Evolutionary conservation across 73 alveolate genomes (phyloP), one percentile per base, ranked within the genome.

Genomic region (Tetrahymena thermophila): DNA sequence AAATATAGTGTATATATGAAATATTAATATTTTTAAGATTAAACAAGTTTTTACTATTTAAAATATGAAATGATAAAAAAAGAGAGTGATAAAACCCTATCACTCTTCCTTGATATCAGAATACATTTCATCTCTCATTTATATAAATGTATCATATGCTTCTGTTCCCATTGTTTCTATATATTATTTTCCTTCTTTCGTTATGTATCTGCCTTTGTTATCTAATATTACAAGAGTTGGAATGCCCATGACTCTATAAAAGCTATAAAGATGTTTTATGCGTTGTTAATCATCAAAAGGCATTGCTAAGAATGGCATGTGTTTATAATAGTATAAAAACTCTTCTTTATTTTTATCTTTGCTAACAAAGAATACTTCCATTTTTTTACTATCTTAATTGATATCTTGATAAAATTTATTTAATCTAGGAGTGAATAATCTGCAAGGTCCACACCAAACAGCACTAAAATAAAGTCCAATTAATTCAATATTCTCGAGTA

Each of bases 361-460:
- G 37, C 89, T 71, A 13, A 71, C 89, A 25, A 71, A 71, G 89
- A 71, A 71, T 8, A 71, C 40, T 31, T 71, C 89, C 89, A 71
- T 71, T 35, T 96, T 85, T 95, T 85, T 96, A 34, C 85, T 94
- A 14, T 85, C 94, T 93, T 96, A 84, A 94, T 98, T 98, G n/a
- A 97, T 94, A 25, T 94, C 95, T 21, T 95, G 85, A 95, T 98
- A 98, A 84, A 96, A 95, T 85, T 98, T 97, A 11, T 95, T 84
- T 89, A 98, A 96, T 28, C 94, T 94, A 21, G 98, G 98, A 10
- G 99, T 98, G 97, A 98, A 98, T 35, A 94, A 93, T 43, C 99
- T 25, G 85, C 99, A 98, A 35, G 99, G 99, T 14, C 98, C 98
- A 85, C 99, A 98, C 99, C 99, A 98, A 94, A 97, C 98, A 35